These are phyloP conservation scores for Artemisia annua DNA, from an alignment of 129 eudicot genomes.

Conservation along the genomic window DNA sequence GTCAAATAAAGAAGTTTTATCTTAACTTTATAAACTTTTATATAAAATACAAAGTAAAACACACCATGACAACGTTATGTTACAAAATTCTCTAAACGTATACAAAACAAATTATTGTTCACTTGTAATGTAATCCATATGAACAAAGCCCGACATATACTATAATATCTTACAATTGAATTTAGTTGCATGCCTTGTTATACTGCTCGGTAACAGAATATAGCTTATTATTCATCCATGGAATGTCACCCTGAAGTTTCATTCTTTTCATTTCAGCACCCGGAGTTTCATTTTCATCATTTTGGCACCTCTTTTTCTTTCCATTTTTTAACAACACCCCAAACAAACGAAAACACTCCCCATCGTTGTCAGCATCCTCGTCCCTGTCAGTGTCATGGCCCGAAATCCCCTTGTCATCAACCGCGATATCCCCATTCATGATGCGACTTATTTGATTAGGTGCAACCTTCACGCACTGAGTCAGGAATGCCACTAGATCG, in stretches of 20 bases:
- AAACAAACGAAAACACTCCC: slow-evolving; percentile 56
- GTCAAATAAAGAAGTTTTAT: too few relatives aligned
- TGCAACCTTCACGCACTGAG: slow-evolving; percentile 44
- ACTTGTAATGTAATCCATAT: not conserved
- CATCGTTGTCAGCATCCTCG: slow-evolving; percentile 28
- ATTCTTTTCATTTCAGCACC: slow-evolving; percentile 42
- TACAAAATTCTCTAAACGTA: too few relatives aligned
- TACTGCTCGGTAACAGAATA: slow-evolving; percentile 39
- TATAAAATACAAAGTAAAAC: too few relatives aligned
- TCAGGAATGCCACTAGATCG: slow-evolving; percentile 50
- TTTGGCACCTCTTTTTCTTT: slow-evolving; percentile 53
- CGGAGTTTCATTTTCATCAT: slow-evolving; percentile 27
- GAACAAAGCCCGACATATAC: slow-evolving; percentile 3
- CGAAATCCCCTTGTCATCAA: slow-evolving; percentile 20
- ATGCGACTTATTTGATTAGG: slow-evolving; percentile 55
- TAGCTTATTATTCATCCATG: slow-evolving; percentile 47
- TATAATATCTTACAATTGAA: slow-evolving; percentile 7
- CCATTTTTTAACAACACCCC: slow-evolving; percentile 69
- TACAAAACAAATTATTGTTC: too few relatives aligned
- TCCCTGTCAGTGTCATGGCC: not conserved
- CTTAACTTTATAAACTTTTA: too few relatives aligned
- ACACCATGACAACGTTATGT: too few relatives aligned
- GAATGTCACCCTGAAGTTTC: slow-evolving; percentile 31
- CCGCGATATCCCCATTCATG: slow-evolving; percentile 33
- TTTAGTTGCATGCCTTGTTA: slow-evolving; percentile 47